Evolutionary conservation across 2,329 filamentous ascomycete species (phyloP).

Genomic region (Penicillium sp.): DNA sequence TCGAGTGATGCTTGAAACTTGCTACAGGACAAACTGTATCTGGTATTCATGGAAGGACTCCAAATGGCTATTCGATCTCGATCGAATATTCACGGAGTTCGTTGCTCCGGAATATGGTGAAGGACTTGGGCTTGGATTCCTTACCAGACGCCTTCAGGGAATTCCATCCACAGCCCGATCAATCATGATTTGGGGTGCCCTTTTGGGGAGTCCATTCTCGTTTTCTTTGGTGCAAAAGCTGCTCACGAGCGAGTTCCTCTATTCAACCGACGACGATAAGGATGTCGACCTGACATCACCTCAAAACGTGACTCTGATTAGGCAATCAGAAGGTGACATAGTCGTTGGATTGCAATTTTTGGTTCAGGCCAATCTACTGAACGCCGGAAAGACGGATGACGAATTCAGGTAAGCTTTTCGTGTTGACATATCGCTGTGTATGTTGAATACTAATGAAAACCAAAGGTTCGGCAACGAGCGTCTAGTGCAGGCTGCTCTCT

Average conservation of each 20-base stretch:
- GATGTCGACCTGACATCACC: constrained; percentile 37
- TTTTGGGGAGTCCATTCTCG: constrained; percentile 80
- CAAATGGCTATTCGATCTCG: constrained; percentile 81
- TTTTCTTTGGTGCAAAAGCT: constrained; percentile 78
- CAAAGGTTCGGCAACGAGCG: constrained; percentile 80
- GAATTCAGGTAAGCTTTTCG: constrained; percentile 58
- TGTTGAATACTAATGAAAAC: constrained; percentile 5
- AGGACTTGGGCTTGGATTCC: constrained; percentile 78
- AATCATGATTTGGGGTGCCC: constrained; percentile 81
- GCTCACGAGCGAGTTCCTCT: constrained; percentile 72
- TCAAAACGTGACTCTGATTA: constrained; percentile 49
- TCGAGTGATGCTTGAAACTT: constrained; percentile 84
- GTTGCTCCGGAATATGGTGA: constrained; percentile 75
- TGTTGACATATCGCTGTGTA: not conserved
- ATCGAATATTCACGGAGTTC: constrained; percentile 83
- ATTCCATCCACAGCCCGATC: constrained; percentile 72
- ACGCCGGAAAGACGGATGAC: constrained; percentile 81
- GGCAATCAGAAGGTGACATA: constrained; percentile 64
- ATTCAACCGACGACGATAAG: constrained; percentile 50
- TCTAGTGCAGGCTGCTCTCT: constrained; percentile 73
- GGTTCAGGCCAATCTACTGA: constrained; percentile 76
- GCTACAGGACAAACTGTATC: constrained; percentile 82
- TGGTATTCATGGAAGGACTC: constrained; percentile 87
- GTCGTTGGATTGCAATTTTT: constrained; percentile 78
- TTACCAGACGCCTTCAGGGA: constrained; percentile 75